Base-by-base conservation (phyloP, 495 filamentous ascomycete genomes). In the Daldinia concentrica region DNA sequence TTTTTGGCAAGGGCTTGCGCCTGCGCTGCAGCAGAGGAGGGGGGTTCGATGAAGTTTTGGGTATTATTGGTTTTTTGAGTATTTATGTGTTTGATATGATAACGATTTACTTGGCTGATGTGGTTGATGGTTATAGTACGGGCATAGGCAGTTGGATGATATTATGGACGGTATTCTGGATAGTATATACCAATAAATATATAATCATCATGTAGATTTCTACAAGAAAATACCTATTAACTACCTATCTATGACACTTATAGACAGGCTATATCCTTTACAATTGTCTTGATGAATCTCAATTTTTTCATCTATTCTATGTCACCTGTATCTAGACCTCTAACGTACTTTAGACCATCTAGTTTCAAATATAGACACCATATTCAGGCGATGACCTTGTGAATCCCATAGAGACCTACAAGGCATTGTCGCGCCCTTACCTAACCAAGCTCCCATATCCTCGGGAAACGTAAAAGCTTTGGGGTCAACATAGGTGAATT, bases 1-100 rank as follows among this genome's bases (percentile, higher is more conserved):
- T 32, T 84, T 87, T 60, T 88, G 86, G 86, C 79, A 74, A 62
- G 77, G 69, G 29, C 73, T 90, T 45, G 86, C 74, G 37, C 71
- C 67, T 7, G 67, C 68, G 34, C 69, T 76, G 73, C 71, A 80
- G 74, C 79, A 82, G 68, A 71, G 22, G 59, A 71, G 37, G 27
- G 22, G 4, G 9, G 50, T 30, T 11, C 15, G 15, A 54, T 54
- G 26, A 30, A n/a, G 22, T 6, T 6, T 54, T 30, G 24, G 27
- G 26, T 7, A 30, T 6, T 7, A 30, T 6, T 27, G 14, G 2
- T 6, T 54, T n/a, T 52, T 30, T 15, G 43, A 22, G 22, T 41
- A 22, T 48, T 12, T 12, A 24, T 4, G 17, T 3, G 8, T 24
- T 6, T 11, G 8, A 11, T 48, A 48, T 24, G 43, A 48, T 48